Percentiles rank a stretch among this genome's conserved stretches.
These are phyloP conservation scores for Barnettozyma hawaiiensis DNA, from an alignment of 1,139 yeast species.

Conservation along the genomic window DNA sequence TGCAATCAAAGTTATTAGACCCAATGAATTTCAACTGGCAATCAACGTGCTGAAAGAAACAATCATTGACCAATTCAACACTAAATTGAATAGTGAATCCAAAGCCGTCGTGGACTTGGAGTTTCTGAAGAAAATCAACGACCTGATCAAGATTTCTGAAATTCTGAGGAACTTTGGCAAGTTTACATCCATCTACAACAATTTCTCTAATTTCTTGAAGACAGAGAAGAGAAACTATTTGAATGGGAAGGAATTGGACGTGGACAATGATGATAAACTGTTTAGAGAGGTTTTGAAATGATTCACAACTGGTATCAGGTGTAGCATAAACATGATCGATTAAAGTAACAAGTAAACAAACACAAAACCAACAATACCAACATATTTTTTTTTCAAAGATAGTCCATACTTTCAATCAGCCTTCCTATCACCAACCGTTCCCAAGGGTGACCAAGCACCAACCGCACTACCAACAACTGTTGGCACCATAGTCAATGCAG, in stretches of 20 bases:
- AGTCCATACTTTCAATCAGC: neutral
- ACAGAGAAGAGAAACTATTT: conserved; percentile 34
- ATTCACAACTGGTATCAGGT: neutral
- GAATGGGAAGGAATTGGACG: conserved; percentile 24
- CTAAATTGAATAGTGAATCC: conserved; percentile 25
- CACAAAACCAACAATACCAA: neutral
- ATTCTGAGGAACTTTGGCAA: conserved; percentile 46
- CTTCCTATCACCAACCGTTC: neutral
- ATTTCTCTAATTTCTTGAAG: conserved; percentile 36
- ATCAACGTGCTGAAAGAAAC: conserved; percentile 39
- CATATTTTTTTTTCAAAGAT: neutral
- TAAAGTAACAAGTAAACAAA: neutral
- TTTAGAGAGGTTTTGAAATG: conserved; percentile 15
- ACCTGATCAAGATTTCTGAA: conserved; percentile 43
- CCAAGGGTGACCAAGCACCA: conserved; percentile 39
- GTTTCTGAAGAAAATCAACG: conserved; percentile 36
- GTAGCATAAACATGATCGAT: no score
- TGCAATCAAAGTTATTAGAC: conserved; percentile 21
- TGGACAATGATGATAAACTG: conserved; percentile 16
- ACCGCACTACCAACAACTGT: conserved; percentile 50
- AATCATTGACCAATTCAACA: conserved; percentile 34
- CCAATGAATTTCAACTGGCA: conserved; percentile 37
- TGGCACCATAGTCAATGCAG: conserved; percentile 48
- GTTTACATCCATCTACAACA: conserved; percentile 43
- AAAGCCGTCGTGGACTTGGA: conserved; percentile 29